phyloP scores from a whole-genome alignment of 2,329 filamentous ascomycete genomes.

The Sporothrix schenckii region DNA sequence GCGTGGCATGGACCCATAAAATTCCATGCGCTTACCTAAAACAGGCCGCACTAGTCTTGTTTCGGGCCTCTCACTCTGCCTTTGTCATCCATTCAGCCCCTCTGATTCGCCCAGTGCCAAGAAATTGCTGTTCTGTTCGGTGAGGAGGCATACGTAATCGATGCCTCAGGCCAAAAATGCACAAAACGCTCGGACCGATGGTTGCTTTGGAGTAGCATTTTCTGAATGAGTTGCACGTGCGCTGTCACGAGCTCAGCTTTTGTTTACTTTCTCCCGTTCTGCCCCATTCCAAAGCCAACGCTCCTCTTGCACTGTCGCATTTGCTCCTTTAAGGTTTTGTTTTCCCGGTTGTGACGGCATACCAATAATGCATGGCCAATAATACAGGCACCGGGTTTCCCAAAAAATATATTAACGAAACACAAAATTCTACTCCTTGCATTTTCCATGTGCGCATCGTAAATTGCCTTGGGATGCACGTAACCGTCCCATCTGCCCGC shows the following conservation, averaged over 20 bases:
- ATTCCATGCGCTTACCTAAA: neutral
- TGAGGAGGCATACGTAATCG: conserved; percentile 32
- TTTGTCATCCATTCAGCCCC: neutral
- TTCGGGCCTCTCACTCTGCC: neutral
- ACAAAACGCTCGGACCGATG: neutral
- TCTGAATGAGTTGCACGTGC: neutral
- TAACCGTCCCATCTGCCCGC: conserved; percentile 23
- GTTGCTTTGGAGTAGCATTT: neutral
- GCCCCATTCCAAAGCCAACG: neutral
- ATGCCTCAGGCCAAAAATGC: conserved; percentile 22
- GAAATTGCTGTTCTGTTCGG: conserved; percentile 9
- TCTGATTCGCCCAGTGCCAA: conserved; percentile 24
- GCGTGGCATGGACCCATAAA: conserved; percentile 19
- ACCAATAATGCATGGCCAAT: neutral
- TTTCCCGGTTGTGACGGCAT: conserved; percentile 13
- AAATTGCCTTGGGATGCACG: neutral
- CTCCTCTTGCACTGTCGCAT: neutral
- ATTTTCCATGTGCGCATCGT: neutral
- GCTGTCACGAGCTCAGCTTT: neutral
- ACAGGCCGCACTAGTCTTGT: neutral
- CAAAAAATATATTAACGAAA: neutral
- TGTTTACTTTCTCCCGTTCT: conserved; percentile 1
- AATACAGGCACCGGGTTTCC: neutral
- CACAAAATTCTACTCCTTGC: neutral
- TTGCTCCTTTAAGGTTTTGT: neutral